These are phyloP conservation scores for Rhodotorula taiwanensis DNA, from an alignment of 768 basidiomycete species.

Conservation along the genomic window DNA sequence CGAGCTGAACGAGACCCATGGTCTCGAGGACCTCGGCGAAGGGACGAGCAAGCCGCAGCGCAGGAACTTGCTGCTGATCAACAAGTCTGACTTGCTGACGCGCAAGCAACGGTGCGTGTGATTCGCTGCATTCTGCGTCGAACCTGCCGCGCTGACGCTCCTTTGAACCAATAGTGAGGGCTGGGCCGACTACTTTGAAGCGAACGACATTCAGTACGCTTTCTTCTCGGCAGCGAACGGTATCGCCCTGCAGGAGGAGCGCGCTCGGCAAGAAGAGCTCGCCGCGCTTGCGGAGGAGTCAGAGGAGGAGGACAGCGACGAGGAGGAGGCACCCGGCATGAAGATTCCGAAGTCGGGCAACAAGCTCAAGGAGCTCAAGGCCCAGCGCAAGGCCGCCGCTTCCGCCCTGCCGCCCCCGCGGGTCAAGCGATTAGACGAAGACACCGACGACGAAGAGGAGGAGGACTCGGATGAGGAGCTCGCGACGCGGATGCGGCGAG, in stretches of 20 bases:
- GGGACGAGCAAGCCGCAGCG: constrained; percentile 67
- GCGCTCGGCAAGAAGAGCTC: constrained; percentile 46
- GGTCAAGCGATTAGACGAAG: constrained; percentile 4
- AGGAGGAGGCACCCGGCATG: constrained; percentile 38
- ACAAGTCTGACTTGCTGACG: constrained; percentile 90
- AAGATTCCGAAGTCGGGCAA: constrained; percentile 38
- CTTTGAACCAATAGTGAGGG: constrained; percentile 51
- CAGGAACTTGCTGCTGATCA: constrained; percentile 74
- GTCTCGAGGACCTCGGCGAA: constrained; percentile 47
- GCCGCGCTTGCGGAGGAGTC: constrained; percentile 36
- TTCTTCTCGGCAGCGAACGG: constrained; percentile 93
- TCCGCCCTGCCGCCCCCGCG: background rate
- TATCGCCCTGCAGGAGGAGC: constrained; percentile 69
- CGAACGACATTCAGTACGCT: constrained; percentile 65
- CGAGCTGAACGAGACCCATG: constrained; percentile 59
- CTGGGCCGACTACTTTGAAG: constrained; percentile 91
- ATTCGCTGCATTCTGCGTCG: background rate
- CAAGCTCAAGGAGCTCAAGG: constrained; percentile 45
- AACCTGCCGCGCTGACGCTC: background rate
- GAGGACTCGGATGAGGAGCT: constrained; percentile 26
- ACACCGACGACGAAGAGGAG: constrained; percentile 23
- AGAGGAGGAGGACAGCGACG: constrained; percentile 39
- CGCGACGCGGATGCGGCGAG: constrained; percentile 15
- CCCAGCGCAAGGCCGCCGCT: constrained; percentile 48
- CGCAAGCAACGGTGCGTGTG: constrained; percentile 71